phyloP scores from a whole-genome alignment of 257 asterid genomes.

The Vinca minor region DNA sequence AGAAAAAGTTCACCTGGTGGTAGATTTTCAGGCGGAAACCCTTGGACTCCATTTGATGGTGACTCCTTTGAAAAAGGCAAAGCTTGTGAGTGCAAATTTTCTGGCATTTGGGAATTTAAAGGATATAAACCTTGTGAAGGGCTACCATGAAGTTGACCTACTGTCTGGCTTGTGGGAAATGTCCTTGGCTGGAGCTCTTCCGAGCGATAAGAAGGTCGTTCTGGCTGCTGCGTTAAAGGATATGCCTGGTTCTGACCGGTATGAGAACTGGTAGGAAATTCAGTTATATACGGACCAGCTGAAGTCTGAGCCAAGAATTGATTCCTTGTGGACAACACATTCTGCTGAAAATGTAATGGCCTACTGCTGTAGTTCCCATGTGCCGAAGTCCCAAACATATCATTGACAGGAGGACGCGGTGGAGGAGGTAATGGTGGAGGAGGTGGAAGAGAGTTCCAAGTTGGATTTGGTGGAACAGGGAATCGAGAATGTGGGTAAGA shows the following conservation, averaged over 20 bases:
- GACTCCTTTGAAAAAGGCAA: conserved; percentile 29
- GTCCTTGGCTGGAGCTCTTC: conserved; percentile 32
- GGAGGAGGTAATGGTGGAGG: conserved; percentile 33
- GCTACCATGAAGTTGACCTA: conserved; percentile 29
- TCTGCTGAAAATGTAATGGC: conserved; percentile 39
- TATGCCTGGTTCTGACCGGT: conserved; percentile 36
- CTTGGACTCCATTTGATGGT: conserved; percentile 28
- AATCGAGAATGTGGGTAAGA: conserved; percentile 46
- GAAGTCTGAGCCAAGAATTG: conserved; percentile 36
- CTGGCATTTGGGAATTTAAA: conserved; percentile 26
- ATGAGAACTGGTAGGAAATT: conserved; percentile 31
- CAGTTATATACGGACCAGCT: conserved; percentile 31
- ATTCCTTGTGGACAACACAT: conserved; percentile 31
- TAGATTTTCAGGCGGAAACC: conserved; percentile 33
- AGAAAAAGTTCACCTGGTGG: conserved; percentile 30
- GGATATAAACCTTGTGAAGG: conserved; percentile 27
- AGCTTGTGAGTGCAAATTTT: conserved; percentile 24
- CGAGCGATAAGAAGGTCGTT: conserved; percentile 24
- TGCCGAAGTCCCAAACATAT: conserved; percentile 13
- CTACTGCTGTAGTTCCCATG: conserved; percentile 28
- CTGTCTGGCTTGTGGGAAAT: conserved; percentile 30
- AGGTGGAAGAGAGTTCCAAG: conserved; percentile 48
- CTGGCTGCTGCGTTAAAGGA: conserved; percentile 29
- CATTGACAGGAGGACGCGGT: conserved; percentile 20
- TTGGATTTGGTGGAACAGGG: conserved; percentile 33